Evolutionary conservation across 306 rosid genomes (phyloP), one percentile per base, ranked within the genome.

Genomic region (Malus sieversii): DNA sequence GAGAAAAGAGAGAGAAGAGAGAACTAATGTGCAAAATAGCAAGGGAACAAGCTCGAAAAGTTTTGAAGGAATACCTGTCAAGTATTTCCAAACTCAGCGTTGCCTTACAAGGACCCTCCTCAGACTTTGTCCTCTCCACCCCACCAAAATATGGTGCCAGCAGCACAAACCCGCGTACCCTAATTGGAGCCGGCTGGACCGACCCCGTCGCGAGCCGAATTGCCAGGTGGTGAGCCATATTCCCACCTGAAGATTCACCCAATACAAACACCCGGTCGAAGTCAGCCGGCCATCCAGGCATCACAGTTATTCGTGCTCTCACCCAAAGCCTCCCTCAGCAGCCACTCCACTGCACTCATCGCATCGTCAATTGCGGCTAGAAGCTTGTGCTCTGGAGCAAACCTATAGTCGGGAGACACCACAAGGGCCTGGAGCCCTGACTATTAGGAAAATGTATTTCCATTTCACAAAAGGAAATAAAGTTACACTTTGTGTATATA

Each of bases 61-160:
- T 15, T 12, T 3, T 20, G 35, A 75, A 27, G 48, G 71, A 91
- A 29, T 75, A 93, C 97, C 98, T 88, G 85, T 94, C 98, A 27
- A 94, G 85, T 67, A 90, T 71, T 3, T 94, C 97, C 74, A 92
- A 85, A 68, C 61, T 84, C 72, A 94, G 44, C 35, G 35, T 25
- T 10, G 69, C 67, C 68, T 94, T 97, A 0, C 79, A 15, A 8
- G 96, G 90, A 14, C 97, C 97, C 75, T 88, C 89, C 82, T 94
- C 98, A 3, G 98, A 94, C 70, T 76, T 74, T 62, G 97, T 94
- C 72, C 98, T 83, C 62, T 38, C 77, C 80, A 80, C 90, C 22
- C 98, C 98, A 5, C 97, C 98, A 52, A 94, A 94, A 83, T 91
- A 94, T 25, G 97, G 98, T 14, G 94, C 98, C 82, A 91, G 51